A percentile compares a stretch with the other conserved stretches of the same genome.
These are phyloP conservation scores for Penicillium psychrofluorescens DNA, from an alignment of 495 filamentous ascomycete species.

Conservation along the genomic window DNA sequence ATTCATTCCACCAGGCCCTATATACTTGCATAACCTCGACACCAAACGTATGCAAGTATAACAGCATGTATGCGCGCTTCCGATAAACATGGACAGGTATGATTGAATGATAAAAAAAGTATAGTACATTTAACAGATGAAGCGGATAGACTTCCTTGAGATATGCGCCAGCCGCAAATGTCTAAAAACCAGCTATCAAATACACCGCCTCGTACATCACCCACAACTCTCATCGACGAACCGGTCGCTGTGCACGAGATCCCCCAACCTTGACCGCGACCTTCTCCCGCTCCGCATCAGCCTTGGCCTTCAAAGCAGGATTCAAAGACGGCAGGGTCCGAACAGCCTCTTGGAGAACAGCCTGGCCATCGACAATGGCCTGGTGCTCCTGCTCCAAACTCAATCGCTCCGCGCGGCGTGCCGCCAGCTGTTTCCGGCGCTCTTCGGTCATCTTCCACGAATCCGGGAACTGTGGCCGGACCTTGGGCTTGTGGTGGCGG, in stretches of 20 bases:
- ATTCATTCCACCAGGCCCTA: too few relatives aligned
- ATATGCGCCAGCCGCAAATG: constrained; percentile 33
- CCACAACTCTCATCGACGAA: constrained; percentile 16
- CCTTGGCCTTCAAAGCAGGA: constrained; percentile 23
- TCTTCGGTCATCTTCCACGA: constrained; percentile 72
- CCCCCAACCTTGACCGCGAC: constrained; percentile 28
- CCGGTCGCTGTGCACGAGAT: constrained; percentile 17
- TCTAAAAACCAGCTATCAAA: constrained; percentile 15
- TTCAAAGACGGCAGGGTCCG: constrained; percentile 28
- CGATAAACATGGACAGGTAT: constrained; percentile 1
- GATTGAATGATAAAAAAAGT: constrained; percentile 16
- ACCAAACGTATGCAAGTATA: neutral
- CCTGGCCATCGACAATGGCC: constrained; percentile 31
- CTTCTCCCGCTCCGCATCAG: constrained; percentile 30
- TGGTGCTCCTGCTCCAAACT: constrained; percentile 16
- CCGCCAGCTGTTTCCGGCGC: constrained; percentile 56
- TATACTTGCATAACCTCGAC: too few relatives aligned
- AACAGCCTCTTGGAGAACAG: constrained; percentile 25
- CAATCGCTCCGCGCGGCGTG: constrained; percentile 40
- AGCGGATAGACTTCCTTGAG: constrained; percentile 23
- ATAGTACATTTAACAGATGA: constrained; percentile 34
- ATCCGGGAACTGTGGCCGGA: constrained; percentile 63
- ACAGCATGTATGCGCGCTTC: neutral
- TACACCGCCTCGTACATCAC: constrained; percentile 13
- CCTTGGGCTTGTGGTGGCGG: constrained; percentile 72